Percentiles rank a stretch among this genome's conserved stretches.
Conservation (phyloP, 139 green algal genomes). For the Auxenochlorella protothecoides region DNA sequence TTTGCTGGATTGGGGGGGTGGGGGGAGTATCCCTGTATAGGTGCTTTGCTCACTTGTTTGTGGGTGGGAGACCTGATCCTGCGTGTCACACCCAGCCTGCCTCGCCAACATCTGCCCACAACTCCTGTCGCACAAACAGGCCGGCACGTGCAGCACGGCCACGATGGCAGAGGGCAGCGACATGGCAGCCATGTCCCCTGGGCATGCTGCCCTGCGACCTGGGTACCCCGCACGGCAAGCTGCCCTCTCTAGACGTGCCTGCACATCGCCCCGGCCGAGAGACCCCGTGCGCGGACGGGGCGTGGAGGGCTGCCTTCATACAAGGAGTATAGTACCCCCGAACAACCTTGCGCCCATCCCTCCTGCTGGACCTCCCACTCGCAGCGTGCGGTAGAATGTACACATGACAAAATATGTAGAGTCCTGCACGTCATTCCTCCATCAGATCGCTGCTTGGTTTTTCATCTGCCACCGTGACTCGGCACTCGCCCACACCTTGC, state of each 20-base stretch:
- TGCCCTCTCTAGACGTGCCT: conserved; percentile 2
- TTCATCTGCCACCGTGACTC: not conserved
- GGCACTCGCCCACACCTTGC: not conserved
- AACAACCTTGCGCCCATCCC: not conserved
- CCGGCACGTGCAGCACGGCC: not conserved
- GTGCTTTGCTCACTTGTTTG: too few species aligned
- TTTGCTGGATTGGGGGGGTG: not conserved
- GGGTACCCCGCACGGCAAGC: conserved; percentile 16
- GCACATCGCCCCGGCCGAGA: not conserved
- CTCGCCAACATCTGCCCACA: not conserved
- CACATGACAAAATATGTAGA: too few species aligned
- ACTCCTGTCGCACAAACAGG: too few species aligned
- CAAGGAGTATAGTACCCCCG: not conserved
- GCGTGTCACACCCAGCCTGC: not conserved
- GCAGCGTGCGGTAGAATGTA: too few species aligned
- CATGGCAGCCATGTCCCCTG: conserved; percentile 41
- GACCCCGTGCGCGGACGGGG: not conserved
- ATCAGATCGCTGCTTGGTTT: not conserved
- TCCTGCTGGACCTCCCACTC: conserved; percentile 12
- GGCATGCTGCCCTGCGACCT: conserved; percentile 26
- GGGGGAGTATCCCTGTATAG: too few species aligned
- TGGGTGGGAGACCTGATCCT: too few species aligned
- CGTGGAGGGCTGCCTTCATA: not conserved
- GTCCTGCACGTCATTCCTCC: too few species aligned
- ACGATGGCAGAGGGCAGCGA: conserved; percentile 8